A percentile compares a stretch with the other conserved stretches of the same genome.
phyloP scores from a whole-genome alignment of 768 basidiomycete genomes.

The Rhodotorula paludigena region DNA sequence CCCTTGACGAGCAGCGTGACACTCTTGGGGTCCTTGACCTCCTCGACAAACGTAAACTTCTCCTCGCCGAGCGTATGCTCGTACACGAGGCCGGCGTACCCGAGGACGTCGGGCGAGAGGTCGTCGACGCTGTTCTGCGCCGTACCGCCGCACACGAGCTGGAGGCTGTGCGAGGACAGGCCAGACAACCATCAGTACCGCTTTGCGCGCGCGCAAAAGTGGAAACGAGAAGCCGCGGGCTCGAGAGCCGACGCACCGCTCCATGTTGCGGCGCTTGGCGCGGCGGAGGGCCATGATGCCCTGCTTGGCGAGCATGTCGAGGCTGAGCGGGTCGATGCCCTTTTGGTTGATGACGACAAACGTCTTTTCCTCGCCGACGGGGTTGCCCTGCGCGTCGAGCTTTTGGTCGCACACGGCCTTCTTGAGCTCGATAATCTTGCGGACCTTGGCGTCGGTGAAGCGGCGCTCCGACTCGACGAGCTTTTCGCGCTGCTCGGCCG shows the following conservation, averaged over 20 bases:
- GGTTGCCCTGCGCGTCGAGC: slow-evolving; percentile 57
- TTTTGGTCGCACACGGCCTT: slow-evolving; percentile 92
- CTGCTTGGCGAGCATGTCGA: slow-evolving; percentile 93
- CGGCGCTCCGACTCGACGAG: slow-evolving; percentile 93
- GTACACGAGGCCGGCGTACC: slow-evolving; percentile 97
- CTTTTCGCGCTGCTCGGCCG: slow-evolving; percentile 95
- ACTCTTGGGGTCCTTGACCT: slow-evolving; percentile 88
- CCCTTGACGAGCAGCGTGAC: slow-evolving; percentile 95
- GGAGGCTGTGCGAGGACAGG: slow-evolving; percentile 70
- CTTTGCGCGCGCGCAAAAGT: too few relatives aligned
- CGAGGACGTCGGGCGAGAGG: slow-evolving; percentile 79
- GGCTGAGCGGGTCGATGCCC: slow-evolving; percentile 93
- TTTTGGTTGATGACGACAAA: slow-evolving; percentile 99
- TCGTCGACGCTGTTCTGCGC: slow-evolving; percentile 99
- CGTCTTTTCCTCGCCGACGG: slow-evolving; percentile 56
- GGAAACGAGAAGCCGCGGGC: neutral
- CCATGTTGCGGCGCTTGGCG: slow-evolving; percentile 98
- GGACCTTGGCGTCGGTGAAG: slow-evolving; percentile 87
- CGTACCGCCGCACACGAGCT: slow-evolving; percentile 86
- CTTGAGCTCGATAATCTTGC: slow-evolving; percentile 95
- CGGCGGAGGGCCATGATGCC: slow-evolving; percentile 89
- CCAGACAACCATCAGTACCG: too few relatives aligned
- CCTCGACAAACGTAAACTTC: slow-evolving; percentile 95
- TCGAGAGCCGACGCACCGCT: slow-evolving; percentile 58
- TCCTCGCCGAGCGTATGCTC: slow-evolving; percentile 99